Evolutionary conservation across 2,329 filamentous ascomycete species (phyloP), one percentile per base, ranked within the genome.

Genomic region (Boeremia exigua): DNA sequence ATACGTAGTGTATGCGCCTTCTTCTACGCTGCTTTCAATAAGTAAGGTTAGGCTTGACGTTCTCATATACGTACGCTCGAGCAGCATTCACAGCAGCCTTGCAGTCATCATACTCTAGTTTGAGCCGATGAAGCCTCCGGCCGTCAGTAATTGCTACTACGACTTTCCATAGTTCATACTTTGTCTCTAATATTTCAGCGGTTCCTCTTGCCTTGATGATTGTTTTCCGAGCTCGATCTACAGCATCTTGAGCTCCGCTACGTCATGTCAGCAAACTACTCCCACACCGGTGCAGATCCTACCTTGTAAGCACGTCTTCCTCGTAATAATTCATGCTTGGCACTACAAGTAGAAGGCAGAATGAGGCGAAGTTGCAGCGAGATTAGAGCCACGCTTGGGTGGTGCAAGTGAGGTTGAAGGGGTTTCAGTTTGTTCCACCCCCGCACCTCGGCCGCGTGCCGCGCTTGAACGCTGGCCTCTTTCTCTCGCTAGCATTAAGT

Each of bases 31-130:
- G 11, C 1, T 25, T 2, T 1, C 4, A 15, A 27, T 55, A 9
- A 49, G 45, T 32, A 29, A n/a, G n/a, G 12, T 46, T 5, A 15
- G 6, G 32, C 19, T 3, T 19, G 8, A 7, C 6, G 2, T 6
- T 27, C 12, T 2, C 11, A 11, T 11, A 23, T 14, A 86, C 88
- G 75, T 85, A 89, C 74, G 74, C 73, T 94, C 1, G 90, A 85
- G 53, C 46, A 17, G 29, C 40, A 28, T n/a, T 36, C 5, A 55
- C 34, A 3, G 29, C 53, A 27, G 15, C 27, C 8, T 45, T 42
- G 42, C 53, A 55, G 10, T 55, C 17, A 14, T 50, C 29, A 9
- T 46, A 30, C 32, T 55, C 40, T 34, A 36, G 23, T 30, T 50
- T 47, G 10, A 55, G 29, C 17, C 28, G 39, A 19, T 46, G 27